Evolutionary conservation across 2,329 filamentous ascomycete species (phyloP).

Genomic region (Colletotrichum paranaense): DNA sequence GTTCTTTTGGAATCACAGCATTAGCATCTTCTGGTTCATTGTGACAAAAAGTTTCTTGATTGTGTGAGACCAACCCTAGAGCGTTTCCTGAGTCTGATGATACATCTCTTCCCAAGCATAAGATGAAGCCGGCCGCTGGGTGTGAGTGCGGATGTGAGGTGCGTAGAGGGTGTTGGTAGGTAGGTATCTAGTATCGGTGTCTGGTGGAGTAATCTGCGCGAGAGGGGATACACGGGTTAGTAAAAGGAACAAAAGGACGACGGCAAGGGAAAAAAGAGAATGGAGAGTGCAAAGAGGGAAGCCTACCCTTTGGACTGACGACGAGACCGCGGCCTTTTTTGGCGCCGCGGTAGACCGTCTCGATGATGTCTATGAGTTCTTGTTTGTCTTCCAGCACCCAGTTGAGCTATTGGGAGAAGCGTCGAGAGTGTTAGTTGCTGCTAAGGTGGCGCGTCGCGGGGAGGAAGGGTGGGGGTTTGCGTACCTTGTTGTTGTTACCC

Average conservation of each 20-base stretch:
- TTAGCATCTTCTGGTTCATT: conserved; percentile 33
- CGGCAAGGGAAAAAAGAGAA: not conserved
- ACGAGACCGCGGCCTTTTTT: conserved; percentile 98
- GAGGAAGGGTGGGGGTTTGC: conserved; percentile 76
- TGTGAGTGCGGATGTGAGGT: not conserved
- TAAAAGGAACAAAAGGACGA: too few relatives aligned
- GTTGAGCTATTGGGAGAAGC: conserved; percentile 47
- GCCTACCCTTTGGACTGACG: conserved; percentile 84
- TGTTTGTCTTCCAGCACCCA: conserved; percentile 97
- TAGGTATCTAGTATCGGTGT: conserved; percentile 47
- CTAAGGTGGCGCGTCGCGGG: conserved; percentile 38
- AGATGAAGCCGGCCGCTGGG: not conserved
- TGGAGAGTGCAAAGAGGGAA: not conserved
- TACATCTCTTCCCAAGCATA: not conserved
- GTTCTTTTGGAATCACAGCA: conserved; percentile 24
- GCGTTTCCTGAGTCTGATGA: not conserved
- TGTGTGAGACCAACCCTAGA: conserved; percentile 43
- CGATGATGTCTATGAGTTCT: conserved; percentile 97
- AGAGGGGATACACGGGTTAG: not conserved
- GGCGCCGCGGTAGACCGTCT: conserved; percentile 97
- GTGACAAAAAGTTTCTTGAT: conserved; percentile 16
- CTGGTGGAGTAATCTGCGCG: conserved; percentile 47
- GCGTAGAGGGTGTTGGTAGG: not conserved
- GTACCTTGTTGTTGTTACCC: conserved; percentile 96
- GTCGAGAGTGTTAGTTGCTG: not conserved